phyloP scores from a whole-genome alignment of 1,139 yeast species.

The Kluyveromyces sp. region DNA sequence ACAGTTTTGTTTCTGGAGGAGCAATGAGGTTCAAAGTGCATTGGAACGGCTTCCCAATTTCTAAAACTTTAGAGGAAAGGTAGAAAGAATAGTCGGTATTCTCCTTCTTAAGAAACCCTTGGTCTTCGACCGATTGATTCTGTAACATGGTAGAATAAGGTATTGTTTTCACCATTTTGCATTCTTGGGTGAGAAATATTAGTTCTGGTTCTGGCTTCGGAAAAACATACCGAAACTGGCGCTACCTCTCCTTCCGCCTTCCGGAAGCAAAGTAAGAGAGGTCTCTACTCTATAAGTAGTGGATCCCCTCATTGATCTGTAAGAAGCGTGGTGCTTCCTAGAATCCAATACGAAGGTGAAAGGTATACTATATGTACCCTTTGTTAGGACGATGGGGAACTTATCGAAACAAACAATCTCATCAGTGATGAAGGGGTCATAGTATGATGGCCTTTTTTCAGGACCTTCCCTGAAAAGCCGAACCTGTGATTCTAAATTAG shows the following conservation, averaged over 20 bases:
- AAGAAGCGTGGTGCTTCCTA: conserved; percentile 15
- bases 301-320: conserved; percentile 15
- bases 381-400: conserved; percentile 7
- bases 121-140: conserved; percentile 4
- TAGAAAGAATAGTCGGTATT: conserved; percentile 10
- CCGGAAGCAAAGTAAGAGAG: conserved; percentile 4
- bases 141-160: conserved; percentile 7
- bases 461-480: conserved; percentile 1
- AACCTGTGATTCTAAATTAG: not conserved
- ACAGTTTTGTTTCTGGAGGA: conserved; percentile 3
- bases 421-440: conserved; percentile 9
- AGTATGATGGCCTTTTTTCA: not conserved
- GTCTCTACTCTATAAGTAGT: conserved; percentile 20
- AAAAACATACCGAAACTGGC: not conserved
- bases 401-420: conserved; percentile 5
- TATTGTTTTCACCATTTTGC: conserved; percentile 16
- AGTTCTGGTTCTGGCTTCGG: conserved; percentile 10
- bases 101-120: conserved; percentile 8
- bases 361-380: conserved; percentile 16
- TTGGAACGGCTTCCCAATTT: conserved; percentile 14
- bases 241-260: not conserved
- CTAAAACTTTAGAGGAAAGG: conserved; percentile 13
- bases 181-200: conserved; percentile 14
- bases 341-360: conserved; percentile 16
- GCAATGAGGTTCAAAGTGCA: conserved; percentile 10